Conservation (phyloP, 139 green algal genomes). For the Pseudopediastrum boryanum region DNA sequence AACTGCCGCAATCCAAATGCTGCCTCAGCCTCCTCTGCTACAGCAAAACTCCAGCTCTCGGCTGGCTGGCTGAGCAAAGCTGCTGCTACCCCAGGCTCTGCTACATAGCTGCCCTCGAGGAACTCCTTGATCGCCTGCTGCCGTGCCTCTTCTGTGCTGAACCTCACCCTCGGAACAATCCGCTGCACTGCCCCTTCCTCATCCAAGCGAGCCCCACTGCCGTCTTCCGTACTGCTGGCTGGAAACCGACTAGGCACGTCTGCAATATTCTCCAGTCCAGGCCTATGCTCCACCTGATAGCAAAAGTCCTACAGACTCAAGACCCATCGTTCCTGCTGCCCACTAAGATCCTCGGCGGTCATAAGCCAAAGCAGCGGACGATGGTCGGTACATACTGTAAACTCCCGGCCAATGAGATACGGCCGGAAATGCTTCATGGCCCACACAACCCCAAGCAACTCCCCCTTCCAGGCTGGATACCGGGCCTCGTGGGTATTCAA, state of each 20-base stretch:
- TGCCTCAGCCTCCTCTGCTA: too few species aligned
- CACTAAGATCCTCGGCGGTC: background rate
- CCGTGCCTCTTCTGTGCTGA: too few species aligned
- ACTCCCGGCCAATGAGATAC: conserved; percentile 32
- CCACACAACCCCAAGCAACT: conserved; percentile 45
- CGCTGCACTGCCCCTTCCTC: too few species aligned
- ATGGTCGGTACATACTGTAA: conserved; percentile 46
- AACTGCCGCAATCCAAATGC: too few species aligned
- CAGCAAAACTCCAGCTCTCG: too few species aligned
- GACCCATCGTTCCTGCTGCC: conserved; percentile 41
- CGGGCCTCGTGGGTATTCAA: conserved; percentile 34
- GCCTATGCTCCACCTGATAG: conserved; percentile 25
- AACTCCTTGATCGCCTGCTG: too few species aligned
- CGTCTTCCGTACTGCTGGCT: background rate
- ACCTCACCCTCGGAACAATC: too few species aligned
- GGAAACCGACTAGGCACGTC: conserved; percentile 11
- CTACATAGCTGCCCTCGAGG: too few species aligned
- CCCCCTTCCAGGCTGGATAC: conserved; percentile 34
- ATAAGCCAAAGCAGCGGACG: conserved; percentile 42
- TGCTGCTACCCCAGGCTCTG: too few species aligned
- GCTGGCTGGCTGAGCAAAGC: too few species aligned
- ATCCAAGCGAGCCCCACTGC: background rate
- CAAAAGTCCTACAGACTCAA: conserved; percentile 33
- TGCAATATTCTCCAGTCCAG: conserved; percentile 6
- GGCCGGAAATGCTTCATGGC: conserved; percentile 21